phyloP scores from a whole-genome alignment of 768 basidiomycete species.

The Cubamyces sp. region DNA sequence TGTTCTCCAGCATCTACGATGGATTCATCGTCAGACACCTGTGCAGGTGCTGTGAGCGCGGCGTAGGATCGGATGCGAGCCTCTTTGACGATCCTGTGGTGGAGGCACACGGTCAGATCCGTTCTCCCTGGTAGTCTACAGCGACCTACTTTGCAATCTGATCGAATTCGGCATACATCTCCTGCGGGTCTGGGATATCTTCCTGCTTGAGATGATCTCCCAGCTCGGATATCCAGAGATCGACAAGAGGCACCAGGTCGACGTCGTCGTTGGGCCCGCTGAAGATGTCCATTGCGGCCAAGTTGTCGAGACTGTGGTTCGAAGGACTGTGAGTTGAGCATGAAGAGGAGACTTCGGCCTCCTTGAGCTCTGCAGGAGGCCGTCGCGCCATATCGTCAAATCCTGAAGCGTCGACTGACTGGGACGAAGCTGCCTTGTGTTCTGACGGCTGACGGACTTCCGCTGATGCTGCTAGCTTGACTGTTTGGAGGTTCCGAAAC shows the following conservation, averaged over 20 bases:
- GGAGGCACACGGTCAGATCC: not conserved
- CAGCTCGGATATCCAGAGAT: not conserved
- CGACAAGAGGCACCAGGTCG: not conserved
- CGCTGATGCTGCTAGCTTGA: too few species aligned
- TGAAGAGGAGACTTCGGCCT: not conserved
- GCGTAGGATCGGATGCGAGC: too few species aligned
- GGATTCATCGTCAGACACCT: too few species aligned
- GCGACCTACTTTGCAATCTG: not conserved
- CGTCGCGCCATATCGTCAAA: too few species aligned
- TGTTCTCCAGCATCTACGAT: too few species aligned
- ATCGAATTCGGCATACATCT: not conserved
- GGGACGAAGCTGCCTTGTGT: too few species aligned
- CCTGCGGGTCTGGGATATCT: not conserved
- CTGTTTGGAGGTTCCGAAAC: too few species aligned
- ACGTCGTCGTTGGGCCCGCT: not conserved
- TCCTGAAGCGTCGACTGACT: too few species aligned
- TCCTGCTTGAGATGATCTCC: not conserved
- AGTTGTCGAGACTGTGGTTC: not conserved
- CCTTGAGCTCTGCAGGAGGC: not conserved
- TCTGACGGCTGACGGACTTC: too few species aligned
- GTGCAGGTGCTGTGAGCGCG: too few species aligned
- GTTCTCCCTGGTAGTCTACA: not conserved
- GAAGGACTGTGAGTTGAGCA: not conserved
- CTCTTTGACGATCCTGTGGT: too few species aligned
- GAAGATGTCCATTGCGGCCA: not conserved